Conservation (phyloP, 805 yeast species). For the Yarrowia sp. region DNA sequence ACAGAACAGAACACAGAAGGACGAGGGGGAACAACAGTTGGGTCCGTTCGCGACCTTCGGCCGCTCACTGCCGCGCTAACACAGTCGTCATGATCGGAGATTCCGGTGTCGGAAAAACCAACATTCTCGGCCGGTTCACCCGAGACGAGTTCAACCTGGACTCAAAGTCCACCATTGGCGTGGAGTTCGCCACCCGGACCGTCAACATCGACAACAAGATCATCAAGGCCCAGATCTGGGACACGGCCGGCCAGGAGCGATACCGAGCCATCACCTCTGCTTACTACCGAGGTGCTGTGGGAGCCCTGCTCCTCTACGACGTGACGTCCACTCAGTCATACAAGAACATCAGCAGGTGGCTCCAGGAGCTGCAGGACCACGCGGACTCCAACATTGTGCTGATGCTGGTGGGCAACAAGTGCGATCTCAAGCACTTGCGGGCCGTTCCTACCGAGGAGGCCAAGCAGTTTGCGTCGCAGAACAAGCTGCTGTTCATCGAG, state of each 20-base stretch:
- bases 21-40: too few relatives aligned
- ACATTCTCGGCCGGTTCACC: slow-evolving; percentile 87
- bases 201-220: slow-evolving; percentile 93
- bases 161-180: slow-evolving; percentile 93
- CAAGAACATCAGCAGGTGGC: slow-evolving; percentile 90
- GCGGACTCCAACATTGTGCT: slow-evolving; percentile 96
- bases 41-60: too few relatives aligned
- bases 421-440: slow-evolving; percentile 86
- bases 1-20: background rate
- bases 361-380: slow-evolving; percentile 89
- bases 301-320: slow-evolving; percentile 93
- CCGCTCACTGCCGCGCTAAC: background rate
- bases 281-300: slow-evolving; percentile 96
- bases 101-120: slow-evolving; percentile 96
- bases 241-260: slow-evolving; percentile 98
- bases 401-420: slow-evolving; percentile 94
- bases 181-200: slow-evolving; percentile 96
- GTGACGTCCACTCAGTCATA: slow-evolving; percentile 88
- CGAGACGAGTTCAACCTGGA: slow-evolving; percentile 94
- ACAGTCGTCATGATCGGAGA: slow-evolving; percentile 91
- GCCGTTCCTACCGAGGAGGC: slow-evolving; percentile 98
- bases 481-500: slow-evolving; percentile 27
- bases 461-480: slow-evolving; percentile 54
- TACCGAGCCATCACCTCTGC: slow-evolving; percentile 97
- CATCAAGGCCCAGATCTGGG: slow-evolving; percentile 97